Evolutionary conservation across 257 asterid genomes (phyloP).

Genomic region (Solanum piurae): DNA sequence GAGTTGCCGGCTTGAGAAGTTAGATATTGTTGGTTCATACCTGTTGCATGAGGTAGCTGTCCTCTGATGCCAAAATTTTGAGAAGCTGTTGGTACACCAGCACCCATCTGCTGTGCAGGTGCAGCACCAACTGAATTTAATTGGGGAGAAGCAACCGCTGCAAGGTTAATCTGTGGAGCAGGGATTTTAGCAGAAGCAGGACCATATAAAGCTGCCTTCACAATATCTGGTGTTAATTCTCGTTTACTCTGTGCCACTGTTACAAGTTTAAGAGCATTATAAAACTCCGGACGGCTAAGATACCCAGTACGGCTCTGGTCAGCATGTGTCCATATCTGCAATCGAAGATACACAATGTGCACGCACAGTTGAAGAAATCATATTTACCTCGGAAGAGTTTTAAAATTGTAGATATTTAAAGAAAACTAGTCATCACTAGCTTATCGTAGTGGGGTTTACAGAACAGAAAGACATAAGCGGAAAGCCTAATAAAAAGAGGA

Average conservation of each 20-base stretch:
- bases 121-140: conserved; percentile 33
- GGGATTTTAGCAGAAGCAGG: conserved; percentile 93
- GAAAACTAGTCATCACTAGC: neutral
- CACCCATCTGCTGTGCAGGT: conserved; percentile 28
- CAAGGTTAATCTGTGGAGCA: conserved; percentile 64
- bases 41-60: conserved; percentile 28
- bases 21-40: conserved; percentile 51
- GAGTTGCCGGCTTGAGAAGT: conserved; percentile 45
- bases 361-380: neutral
- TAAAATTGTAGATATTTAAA: neutral
- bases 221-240: conserved; percentile 84
- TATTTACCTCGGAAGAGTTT: neutral
- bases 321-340: conserved; percentile 89
- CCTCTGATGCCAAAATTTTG: conserved; percentile 24
- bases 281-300: conserved; percentile 78
- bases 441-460: neutral
- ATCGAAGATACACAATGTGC: neutral
- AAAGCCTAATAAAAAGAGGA: neutral
- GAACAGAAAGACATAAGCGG: neutral
- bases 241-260: conserved; percentile 97
- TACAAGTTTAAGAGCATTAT: conserved; percentile 89
- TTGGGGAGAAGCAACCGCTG: conserved; percentile 43
- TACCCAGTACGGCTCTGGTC: conserved; percentile 69
- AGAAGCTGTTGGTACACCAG: conserved; percentile 28
- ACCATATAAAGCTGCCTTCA: conserved; percentile 80